These are phyloP conservation scores for Symbiotaphrina buchneri DNA, from an alignment of 495 filamentous ascomycete genomes.

Conservation along the genomic window DNA sequence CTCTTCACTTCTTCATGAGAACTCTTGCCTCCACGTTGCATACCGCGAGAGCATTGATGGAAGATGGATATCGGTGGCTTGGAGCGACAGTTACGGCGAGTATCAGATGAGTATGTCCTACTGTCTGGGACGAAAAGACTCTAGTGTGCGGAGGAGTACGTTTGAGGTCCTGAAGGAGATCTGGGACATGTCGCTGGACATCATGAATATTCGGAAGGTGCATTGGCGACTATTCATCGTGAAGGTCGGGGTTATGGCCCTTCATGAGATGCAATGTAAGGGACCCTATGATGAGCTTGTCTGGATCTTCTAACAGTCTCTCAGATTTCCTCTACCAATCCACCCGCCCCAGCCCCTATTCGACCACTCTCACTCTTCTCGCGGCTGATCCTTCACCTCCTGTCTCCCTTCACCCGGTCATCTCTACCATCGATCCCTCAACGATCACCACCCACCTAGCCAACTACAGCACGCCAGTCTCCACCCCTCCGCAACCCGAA, in stretches of 20 bases:
- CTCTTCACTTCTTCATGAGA: conserved; percentile 58
- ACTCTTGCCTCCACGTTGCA: conserved; percentile 66
- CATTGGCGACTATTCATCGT: conserved; percentile 66
- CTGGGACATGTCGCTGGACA: conserved; percentile 61
- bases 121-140: conserved; percentile 43
- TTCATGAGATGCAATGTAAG: conserved; percentile 41
- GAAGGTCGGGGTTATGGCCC: conserved; percentile 46
- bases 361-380: conserved; percentile 33
- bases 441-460: conserved; percentile 1
- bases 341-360: conserved; percentile 6
- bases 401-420: conserved; percentile 12
- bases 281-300: background rate
- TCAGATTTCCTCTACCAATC: conserved; percentile 1
- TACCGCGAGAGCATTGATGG: conserved; percentile 65
- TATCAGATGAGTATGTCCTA: conserved; percentile 63
- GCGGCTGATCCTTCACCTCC: conserved; percentile 40
- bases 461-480: conserved; percentile 27
- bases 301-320: background rate
- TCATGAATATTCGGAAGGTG: conserved; percentile 45
- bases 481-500: conserved; percentile 30
- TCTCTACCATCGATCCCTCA: conserved; percentile 10
- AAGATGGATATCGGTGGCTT: conserved; percentile 76
- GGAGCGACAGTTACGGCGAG: conserved; percentile 67
- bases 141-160: conserved; percentile 21
- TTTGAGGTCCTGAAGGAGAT: conserved; percentile 51